A percentile compares a stretch with the other conserved stretches of the same genome.
phyloP scores from a whole-genome alignment of 148 eudicot genomes.

The Talinum fruticosum region DNA sequence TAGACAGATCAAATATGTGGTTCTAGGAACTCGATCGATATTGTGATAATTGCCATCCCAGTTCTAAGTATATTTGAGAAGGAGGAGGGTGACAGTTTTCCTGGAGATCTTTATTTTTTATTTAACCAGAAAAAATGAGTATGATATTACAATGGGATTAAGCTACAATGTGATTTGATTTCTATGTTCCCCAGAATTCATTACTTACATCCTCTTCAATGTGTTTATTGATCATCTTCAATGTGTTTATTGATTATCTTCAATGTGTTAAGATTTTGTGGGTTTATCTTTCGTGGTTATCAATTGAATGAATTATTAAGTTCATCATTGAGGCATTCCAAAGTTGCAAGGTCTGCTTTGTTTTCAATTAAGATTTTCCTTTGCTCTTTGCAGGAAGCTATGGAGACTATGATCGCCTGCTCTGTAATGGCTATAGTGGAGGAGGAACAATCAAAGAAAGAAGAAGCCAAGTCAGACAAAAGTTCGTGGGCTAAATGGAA shows the following conservation, averaged over 20 bases:
- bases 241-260: neutral
- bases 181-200: neutral
- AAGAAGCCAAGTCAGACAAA: slow-evolving; percentile 44
- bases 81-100: neutral
- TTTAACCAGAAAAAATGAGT: neutral
- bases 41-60: neutral
- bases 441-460: slow-evolving; percentile 56
- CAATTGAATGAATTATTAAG: neutral
- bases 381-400: slow-evolving; percentile 66
- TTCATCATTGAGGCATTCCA: neutral
- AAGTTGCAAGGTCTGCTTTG: neutral
- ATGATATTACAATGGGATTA: neutral
- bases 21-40: neutral
- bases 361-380: neutral
- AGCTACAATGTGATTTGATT: neutral
- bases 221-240: neutral
- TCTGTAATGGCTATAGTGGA: slow-evolving; percentile 92
- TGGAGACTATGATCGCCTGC: slow-evolving; percentile 85
- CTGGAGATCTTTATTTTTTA: neutral
- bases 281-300: neutral
- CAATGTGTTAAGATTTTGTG: neutral
- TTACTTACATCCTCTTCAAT: neutral
- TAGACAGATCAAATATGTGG: neutral
- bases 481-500: slow-evolving; percentile 87
- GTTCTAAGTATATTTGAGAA: neutral